phyloP scores from a whole-genome alignment of 108 stramenopile species.

The Skeletonema menzelii region DNA sequence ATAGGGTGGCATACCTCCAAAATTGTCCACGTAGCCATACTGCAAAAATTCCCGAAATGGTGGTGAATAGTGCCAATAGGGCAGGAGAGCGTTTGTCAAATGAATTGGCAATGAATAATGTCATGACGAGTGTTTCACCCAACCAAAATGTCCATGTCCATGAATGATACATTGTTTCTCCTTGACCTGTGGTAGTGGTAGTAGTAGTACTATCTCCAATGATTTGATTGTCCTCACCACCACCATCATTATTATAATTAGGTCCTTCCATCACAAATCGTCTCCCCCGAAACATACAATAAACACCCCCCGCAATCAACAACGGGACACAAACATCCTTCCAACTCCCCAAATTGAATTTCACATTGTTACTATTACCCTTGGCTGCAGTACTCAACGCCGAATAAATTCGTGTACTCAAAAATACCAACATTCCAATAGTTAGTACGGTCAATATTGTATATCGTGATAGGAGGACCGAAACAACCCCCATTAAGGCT shows the following conservation, averaged over 20 bases:
- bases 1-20: slow-evolving; percentile 71
- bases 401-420: slow-evolving; percentile 56
- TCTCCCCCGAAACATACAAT: slow-evolving; percentile 66
- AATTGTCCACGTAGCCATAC: slow-evolving; percentile 83
- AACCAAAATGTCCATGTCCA: slow-evolving; percentile 66
- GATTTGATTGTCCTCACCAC: neutral
- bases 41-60: slow-evolving; percentile 36
- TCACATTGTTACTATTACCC: neutral
- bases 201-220: slow-evolving; percentile 3
- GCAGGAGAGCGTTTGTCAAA: slow-evolving; percentile 17
- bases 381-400: slow-evolving; percentile 4
- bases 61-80: slow-evolving; percentile 31
- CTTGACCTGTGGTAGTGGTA: neutral
- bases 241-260: neutral
- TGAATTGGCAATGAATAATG: slow-evolving; percentile 78
- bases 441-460: slow-evolving; percentile 53
- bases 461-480: slow-evolving; percentile 65
- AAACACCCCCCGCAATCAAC: slow-evolving; percentile 65
- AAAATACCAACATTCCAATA: slow-evolving; percentile 54
- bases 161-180: neutral
- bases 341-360: slow-evolving; percentile 1
- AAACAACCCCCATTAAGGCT: slow-evolving; percentile 65
- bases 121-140: slow-evolving; percentile 79
- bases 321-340: slow-evolving; percentile 61
- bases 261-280: slow-evolving; percentile 6